Evolutionary conservation across 2,329 filamentous ascomycete genomes (phyloP), one percentile per base, ranked within the genome.

Genomic region (Fusarium albidum): DNA sequence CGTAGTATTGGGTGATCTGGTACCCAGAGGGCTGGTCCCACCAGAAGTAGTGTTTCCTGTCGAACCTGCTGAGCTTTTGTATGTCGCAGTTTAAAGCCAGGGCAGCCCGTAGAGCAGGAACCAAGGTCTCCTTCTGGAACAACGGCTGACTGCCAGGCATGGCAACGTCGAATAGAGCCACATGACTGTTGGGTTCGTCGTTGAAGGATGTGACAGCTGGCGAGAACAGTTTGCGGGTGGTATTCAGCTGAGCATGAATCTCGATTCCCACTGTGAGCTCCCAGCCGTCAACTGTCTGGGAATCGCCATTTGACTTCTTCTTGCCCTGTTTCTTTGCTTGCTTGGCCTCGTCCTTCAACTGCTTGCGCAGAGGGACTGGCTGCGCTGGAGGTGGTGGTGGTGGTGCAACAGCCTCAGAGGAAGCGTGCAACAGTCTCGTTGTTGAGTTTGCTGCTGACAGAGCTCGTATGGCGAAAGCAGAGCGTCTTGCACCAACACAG

Each of bases 31-130:
- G 95, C 73, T 99, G 95, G 73, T 99, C 95, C 84, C 95, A 96
- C 79, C 97, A 96, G 74, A 99, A 98, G 75, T 99, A 99, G 74
- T 99, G 95, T 73, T 99, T 99, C 59, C 95, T 83, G 73, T 99
- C 95, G 75, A 97, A 99, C 47, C 85, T 85, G 72, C 92, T 96
- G 64, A 84, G 81, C 2, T 75, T 79, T 69, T 96, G 89, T 45
- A 98, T 82, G 2, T 86, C 77, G 73, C 95, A 98, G 52, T 88
- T 84, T 37, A 99, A 79, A 0, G 92, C 91, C 42, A 97, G 77
- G 0, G 95, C 94, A 14, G 94, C 94, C 55, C 95, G 87, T 13
- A 99, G 71, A n/a, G 95, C 95, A 5, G 95, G 95, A 31, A 98
- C 81, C 10, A 99, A 78, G 1, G 90, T 91, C 55, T 89, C 90